Conservation (phyloP, 2,329 filamentous ascomycete species). For the Aspergillus vadensis region DNA sequence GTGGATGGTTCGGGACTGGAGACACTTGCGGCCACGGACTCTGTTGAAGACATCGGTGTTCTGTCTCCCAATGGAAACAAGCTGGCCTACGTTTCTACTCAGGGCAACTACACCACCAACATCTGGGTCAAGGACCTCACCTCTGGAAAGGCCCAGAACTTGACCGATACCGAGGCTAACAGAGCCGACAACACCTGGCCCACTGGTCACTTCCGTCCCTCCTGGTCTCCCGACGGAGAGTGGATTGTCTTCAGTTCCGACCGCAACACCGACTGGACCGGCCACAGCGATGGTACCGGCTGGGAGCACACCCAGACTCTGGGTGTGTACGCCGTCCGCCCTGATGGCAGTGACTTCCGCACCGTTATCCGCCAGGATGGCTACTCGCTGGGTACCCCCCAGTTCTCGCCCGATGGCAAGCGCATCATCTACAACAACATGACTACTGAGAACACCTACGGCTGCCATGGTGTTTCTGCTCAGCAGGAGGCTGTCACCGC, state of each 20-base stretch:
- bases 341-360: constrained; percentile 43
- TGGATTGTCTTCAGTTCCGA: constrained; percentile 48
- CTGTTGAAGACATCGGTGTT: constrained; percentile 41
- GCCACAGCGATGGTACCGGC: constrained; percentile 41
- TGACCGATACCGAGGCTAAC: constrained; percentile 38
- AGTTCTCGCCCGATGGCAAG: constrained; percentile 41
- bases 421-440: constrained; percentile 46
- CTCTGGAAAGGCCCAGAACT: constrained; percentile 35
- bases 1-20: constrained; percentile 41
- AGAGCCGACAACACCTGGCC: constrained; percentile 27
- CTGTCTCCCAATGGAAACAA: constrained; percentile 44
- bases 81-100: constrained; percentile 46
- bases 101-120: constrained; percentile 39
- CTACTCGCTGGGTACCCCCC: constrained; percentile 43
- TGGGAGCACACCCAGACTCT: constrained; percentile 49
- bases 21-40: constrained; percentile 35
- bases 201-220: constrained; percentile 43
- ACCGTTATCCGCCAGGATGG: constrained; percentile 35
- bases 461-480: constrained; percentile 36
- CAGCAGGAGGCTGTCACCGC: neutral
- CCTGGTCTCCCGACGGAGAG: constrained; percentile 46
- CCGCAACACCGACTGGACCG: constrained; percentile 46
- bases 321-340: constrained; percentile 44
- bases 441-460: constrained; percentile 42
- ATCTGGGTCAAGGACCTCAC: constrained; percentile 45